A percentile compares a stretch with the other conserved stretches of the same genome.
These are phyloP conservation scores for Chlorophyllum brunneum DNA, from an alignment of 768 basidiomycete species.

Conservation along the genomic window DNA sequence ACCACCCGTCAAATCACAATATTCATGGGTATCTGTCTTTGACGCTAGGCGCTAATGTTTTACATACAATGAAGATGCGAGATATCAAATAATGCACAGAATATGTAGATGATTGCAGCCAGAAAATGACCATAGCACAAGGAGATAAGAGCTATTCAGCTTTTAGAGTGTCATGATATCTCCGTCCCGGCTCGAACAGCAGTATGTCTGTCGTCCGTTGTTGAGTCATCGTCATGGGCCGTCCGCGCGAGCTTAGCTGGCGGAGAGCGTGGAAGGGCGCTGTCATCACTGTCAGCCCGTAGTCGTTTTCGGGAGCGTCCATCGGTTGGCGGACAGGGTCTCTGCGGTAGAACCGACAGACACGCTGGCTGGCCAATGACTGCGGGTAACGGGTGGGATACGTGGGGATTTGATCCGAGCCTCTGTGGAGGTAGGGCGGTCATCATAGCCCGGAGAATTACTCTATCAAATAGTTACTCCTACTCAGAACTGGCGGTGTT, in stretches of 20 bases:
- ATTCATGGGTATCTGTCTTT: no score
- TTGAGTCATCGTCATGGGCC: neutral
- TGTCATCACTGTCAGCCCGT: neutral
- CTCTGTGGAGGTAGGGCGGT: neutral
- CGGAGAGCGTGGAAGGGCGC: neutral
- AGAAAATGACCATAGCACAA: no score
- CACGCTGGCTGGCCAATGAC: neutral
- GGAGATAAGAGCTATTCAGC: no score
- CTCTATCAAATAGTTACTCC: neutral
- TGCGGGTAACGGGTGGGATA: neutral
- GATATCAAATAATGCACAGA: no score
- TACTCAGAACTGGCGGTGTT: neutral
- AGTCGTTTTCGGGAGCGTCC: conserved; percentile 1
- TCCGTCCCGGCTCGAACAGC: neutral
- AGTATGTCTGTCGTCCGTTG: neutral
- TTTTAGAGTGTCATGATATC: neutral
- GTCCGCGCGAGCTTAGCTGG: neutral
- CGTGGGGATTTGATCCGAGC: neutral
- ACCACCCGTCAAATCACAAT: neutral
- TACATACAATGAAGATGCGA: no score
- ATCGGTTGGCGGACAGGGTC: neutral
- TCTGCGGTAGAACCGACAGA: no score
- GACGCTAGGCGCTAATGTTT: no score
- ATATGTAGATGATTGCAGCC: no score
- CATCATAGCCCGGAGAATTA: neutral